Evolutionary conservation across 1,284 basidiomycete genomes (phyloP), one percentile per base, ranked within the genome.

Genomic region (Papiliotrema terrestris): DNA sequence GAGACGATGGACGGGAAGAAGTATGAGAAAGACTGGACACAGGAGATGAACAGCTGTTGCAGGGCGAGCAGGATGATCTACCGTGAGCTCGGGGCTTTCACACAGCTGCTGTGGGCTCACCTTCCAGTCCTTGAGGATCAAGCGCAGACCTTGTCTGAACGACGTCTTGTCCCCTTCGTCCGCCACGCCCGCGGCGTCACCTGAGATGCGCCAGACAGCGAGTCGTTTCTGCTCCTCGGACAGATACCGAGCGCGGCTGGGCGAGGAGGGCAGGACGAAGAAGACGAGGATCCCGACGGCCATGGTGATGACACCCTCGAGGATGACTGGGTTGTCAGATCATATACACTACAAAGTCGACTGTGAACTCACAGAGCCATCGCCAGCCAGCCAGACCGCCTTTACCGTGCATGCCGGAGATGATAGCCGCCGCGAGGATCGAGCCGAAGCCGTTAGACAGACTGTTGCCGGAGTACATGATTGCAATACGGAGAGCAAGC

Each of bases 1-100:
- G 56, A 44, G 37, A 64, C 60, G 45, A 68, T 59, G 5, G 58
- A 42, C 2, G 62, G 62, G 51, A 60, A 61, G 44, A 61, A 59
- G 56, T 56, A 60, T 49, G 35, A 25, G 19, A 59, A 48, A 13
- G 44, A 51, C 11, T 43, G 48, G 41, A 68, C 63, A 17, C 29
- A 32, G 29, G 29, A 32, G 11, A 32, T 32, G 29, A 45, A 17
- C 25, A 22, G 44, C 15, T 45, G 20, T 14, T 45, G 44, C 4
- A 22, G 29, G 6, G 22, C 29, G 6, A 32, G 29, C 11, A 32
- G 29, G 29, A 32, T 32, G 29, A 32, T 32, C 29, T 32, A 11
- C 29, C 29, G 11, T 32, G 11, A 32, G 29, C 29, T n/a, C n/a
- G n/a, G 29, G 29, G 11, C 29, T 32, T 11, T 32, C 29, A 32